phyloP scores from a whole-genome alignment of 2,329 filamentous ascomycete species.

The Pseudogymnoascus sp. region DNA sequence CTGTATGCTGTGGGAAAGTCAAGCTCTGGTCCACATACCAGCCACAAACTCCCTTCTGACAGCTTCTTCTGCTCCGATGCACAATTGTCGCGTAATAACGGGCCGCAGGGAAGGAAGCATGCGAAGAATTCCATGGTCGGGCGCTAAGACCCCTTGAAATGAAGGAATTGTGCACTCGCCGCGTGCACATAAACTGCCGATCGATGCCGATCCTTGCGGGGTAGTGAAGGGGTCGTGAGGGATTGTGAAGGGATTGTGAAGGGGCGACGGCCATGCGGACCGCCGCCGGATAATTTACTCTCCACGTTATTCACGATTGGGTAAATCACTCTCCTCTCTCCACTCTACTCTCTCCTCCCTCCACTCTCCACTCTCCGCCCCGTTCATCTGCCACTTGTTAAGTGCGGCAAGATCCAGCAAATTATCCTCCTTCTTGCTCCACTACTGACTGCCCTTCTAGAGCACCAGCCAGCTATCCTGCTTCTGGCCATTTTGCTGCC shows the following conservation, averaged over 20 bases:
- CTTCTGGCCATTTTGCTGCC: background rate
- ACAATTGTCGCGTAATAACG: conserved; percentile 3
- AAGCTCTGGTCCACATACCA: background rate
- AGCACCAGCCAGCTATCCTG: background rate
- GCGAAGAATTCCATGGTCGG: background rate
- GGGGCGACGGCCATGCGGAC: background rate
- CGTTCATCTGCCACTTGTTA: conserved; percentile 5
- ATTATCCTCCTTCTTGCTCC: background rate
- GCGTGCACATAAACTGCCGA: background rate
- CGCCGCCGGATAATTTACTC: background rate
- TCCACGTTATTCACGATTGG: background rate
- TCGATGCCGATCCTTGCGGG: conserved; percentile 5
- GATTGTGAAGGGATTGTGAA: background rate
- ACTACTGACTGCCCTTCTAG: background rate
- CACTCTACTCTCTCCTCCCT: background rate
- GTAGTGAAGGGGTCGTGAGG: background rate
- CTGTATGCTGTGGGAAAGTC: background rate
- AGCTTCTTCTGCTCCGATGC: background rate
- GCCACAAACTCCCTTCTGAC: background rate
- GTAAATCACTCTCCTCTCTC: background rate
- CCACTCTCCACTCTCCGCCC: background rate
- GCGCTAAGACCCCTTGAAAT: background rate
- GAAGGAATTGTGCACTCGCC: background rate
- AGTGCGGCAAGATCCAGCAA: background rate
- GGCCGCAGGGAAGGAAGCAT: background rate